Base-by-base conservation (phyloP, 192 early-diverging fungal species). In the Polychytrium aggregatum region DNA sequence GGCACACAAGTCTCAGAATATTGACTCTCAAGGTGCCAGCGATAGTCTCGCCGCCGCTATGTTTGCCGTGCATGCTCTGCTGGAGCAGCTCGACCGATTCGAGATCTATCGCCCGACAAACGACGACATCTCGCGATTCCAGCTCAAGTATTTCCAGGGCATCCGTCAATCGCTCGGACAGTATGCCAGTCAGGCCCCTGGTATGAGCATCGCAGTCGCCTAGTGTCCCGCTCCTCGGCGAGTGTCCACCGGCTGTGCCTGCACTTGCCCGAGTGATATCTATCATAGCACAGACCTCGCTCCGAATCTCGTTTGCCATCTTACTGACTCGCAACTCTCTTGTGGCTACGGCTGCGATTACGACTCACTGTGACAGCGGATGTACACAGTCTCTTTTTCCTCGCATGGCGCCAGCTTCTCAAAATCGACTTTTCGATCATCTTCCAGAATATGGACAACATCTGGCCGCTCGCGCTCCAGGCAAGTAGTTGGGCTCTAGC, bases 71-170 rank as follows among this genome's bases (percentile, higher is more conserved):
- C 44, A 28, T 4, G n/a, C 16, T 7, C 45, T 59, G 25, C 42
- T 59, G 25, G 46, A 59, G 8, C 17, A 22, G n/a, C 29, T 55
- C 20, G 34, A 46, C 7, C 11, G 16, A 5, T 17, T n/a, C 44
- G 45, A 59, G 27, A 34, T 59, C 9, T 59, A 59, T 30, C 30
- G 46, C 13, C 27, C 50, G 2, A 53, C 57, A 3, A 59, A 59
- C 35, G 57, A 59, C 33, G 50, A 45, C 9, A 34, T 28, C 7
- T 53, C 50, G 0, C 52, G 48, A 45, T n/a, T 22, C 28, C 49
- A 53, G 46, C 39, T 57, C 2, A 10, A 36, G 30, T 24, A 29
- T 38, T 56, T 49, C 20, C 25, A 38, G 36, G 34, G 28, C 21
- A 9, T 49, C 14, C 25, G 17, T 49, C 18, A 26, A 2, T n/a